phyloP scores from a whole-genome alignment of 805 yeast genomes.

The Maudiozyma serrabonitensis region DNA sequence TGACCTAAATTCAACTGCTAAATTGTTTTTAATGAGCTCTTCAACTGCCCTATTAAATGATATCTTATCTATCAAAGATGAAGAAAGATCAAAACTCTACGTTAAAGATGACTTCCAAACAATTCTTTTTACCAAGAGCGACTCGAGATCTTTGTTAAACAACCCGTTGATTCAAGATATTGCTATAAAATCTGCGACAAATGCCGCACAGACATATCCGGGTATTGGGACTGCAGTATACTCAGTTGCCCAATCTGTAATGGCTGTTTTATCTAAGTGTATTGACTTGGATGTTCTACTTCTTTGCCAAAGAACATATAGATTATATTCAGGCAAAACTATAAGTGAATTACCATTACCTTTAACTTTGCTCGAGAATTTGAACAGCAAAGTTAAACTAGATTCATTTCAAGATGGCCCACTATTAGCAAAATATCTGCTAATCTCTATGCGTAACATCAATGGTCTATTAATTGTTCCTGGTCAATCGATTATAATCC shows the following conservation, averaged over 20 bases:
- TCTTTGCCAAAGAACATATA: constrained; percentile 33
- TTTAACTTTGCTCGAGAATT: constrained; percentile 24
- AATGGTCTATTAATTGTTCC: constrained; percentile 26
- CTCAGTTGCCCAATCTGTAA: constrained; percentile 29
- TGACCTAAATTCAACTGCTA: constrained; percentile 19
- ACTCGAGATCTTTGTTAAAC: constrained; percentile 38
- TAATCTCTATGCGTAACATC: constrained; percentile 24
- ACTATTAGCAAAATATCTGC: constrained; percentile 21
- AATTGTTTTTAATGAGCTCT: constrained; percentile 29
- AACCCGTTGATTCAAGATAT: constrained; percentile 28
- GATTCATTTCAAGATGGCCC: constrained; percentile 27
- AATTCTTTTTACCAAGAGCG: constrained; percentile 37
- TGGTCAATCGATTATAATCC: constrained; percentile 10
- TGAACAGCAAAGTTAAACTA: constrained; percentile 19
- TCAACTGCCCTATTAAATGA: constrained; percentile 29
- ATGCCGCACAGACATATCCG: constrained; percentile 24
- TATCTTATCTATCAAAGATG: constrained; percentile 21
- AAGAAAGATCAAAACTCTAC: constrained; percentile 22
- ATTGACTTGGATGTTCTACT: constrained; percentile 39
- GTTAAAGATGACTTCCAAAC: constrained; percentile 27
- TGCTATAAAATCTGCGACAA: constrained; percentile 26
- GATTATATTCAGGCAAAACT: constrained; percentile 25
- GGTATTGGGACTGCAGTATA: constrained; percentile 23
- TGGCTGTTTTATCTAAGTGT: constrained; percentile 33
- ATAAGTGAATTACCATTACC: constrained; percentile 25